A percentile compares a stretch with the other conserved stretches of the same genome.
Conservation (phyloP, 2,329 filamentous ascomycete genomes). For the Cadophora gregata region DNA sequence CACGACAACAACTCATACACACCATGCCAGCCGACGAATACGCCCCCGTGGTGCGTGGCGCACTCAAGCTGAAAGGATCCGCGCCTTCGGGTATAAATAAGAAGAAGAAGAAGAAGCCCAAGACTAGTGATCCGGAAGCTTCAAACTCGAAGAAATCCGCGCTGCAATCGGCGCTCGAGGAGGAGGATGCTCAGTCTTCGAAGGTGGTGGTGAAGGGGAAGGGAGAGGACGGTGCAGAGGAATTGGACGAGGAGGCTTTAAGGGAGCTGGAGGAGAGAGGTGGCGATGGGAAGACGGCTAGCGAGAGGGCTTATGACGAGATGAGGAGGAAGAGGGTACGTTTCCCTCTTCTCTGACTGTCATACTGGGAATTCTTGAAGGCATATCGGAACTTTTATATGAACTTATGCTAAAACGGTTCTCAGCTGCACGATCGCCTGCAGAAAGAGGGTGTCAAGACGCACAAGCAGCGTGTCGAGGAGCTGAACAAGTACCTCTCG, state of each 20-base stretch:
- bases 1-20: slow-evolving; percentile 8
- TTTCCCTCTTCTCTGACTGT: slow-evolving; percentile 35
- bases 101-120: slow-evolving; percentile 53
- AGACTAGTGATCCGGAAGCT: slow-evolving; percentile 39
- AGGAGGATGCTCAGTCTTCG: slow-evolving; percentile 37
- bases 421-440: slow-evolving; percentile 79
- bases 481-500: slow-evolving; percentile 92
- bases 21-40: slow-evolving; percentile 80
- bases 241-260: slow-evolving; percentile 39
- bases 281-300: slow-evolving; percentile 73
- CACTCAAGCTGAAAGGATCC: slow-evolving; percentile 84
- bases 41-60: slow-evolving; percentile 65
- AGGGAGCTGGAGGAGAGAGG: slow-evolving; percentile 44
- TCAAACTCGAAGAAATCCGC: slow-evolving; percentile 53
- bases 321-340: slow-evolving; percentile 78
- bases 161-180: slow-evolving; percentile 44
- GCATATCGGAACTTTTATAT: not conserved
- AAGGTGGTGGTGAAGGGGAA: slow-evolving; percentile 10
- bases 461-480: slow-evolving; percentile 95
- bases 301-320: slow-evolving; percentile 83
- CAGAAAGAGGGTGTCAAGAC: slow-evolving; percentile 86
- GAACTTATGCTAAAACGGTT: not conserved
- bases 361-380: not conserved
- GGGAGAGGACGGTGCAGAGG: slow-evolving; percentile 31
- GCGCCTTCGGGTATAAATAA: slow-evolving; percentile 69